Conservation (phyloP, 202 grass and related monocot genomes). For the Eragrostis tef region DNA sequence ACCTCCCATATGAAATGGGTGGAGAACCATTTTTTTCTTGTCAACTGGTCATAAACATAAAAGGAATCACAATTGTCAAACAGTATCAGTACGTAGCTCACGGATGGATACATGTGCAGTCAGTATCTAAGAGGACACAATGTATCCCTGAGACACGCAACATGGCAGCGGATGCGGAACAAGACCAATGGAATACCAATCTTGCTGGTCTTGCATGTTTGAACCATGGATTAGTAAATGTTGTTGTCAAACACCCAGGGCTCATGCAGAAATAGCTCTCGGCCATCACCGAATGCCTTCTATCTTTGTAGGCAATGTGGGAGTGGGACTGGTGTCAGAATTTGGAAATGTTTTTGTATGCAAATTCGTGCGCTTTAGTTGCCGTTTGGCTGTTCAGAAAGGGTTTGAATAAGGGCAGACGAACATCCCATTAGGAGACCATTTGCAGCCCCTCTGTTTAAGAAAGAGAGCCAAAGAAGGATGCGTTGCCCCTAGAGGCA, state of each 20-base stretch:
- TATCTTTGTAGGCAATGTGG: too few relatives aligned
- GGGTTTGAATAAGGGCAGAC: too few relatives aligned
- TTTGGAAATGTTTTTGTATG: too few relatives aligned
- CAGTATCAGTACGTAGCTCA: not conserved
- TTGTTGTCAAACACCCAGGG: conserved; percentile 88
- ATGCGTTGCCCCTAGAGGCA: not conserved
- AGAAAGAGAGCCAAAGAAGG: too few relatives aligned
- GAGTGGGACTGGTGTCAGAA: too few relatives aligned
- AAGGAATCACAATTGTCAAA: not conserved
- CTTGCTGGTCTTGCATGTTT: not conserved
- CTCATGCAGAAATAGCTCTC: conserved; percentile 79
- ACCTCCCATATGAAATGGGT: too few relatives aligned
- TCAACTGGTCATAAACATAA: not conserved
- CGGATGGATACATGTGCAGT: too few relatives aligned
- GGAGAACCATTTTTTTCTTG: not conserved
- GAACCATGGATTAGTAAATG: conserved; percentile 49
- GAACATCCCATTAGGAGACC: too few relatives aligned
- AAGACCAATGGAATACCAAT: not conserved
- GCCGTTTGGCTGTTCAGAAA: too few relatives aligned
- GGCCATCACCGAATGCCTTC: conserved; percentile 39
- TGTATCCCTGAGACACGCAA: not conserved
- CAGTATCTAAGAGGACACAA: not conserved
- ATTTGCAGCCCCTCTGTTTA: too few relatives aligned
- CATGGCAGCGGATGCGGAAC: not conserved
- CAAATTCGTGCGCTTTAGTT: too few relatives aligned